These are phyloP conservation scores for Talaromyces sp. DNA, from an alignment of 2,329 filamentous ascomycete genomes.

Conservation along the genomic window DNA sequence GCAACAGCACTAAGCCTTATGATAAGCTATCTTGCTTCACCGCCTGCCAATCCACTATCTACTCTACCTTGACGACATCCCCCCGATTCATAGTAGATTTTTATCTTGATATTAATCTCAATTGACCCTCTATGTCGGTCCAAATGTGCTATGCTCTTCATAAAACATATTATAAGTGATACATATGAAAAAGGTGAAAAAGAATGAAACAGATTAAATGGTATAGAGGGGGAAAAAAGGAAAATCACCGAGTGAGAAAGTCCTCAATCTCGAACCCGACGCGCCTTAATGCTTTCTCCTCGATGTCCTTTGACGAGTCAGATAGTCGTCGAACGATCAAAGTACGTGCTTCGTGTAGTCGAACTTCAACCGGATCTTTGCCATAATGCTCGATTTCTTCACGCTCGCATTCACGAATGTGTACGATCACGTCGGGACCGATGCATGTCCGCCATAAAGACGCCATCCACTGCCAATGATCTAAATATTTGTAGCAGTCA, in stretches of 20 bases:
- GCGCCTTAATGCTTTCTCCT: constrained; percentile 67
- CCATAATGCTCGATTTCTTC: constrained; percentile 43
- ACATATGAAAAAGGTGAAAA: background rate
- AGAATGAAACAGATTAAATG: background rate
- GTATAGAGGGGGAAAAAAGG: background rate
- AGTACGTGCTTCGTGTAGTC: constrained; percentile 45
- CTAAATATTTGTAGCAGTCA: constrained; percentile 74
- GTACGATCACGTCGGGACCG: constrained; percentile 63
- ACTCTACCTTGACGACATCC: background rate
- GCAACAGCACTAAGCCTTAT: background rate
- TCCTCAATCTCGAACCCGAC: constrained; percentile 86
- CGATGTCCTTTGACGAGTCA: constrained; percentile 44
- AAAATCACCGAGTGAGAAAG: constrained; percentile 50
- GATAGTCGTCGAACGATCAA: constrained; percentile 52
- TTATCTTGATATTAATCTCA: background rate
- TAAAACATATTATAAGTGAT: background rate
- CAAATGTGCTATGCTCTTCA: constrained; percentile 5
- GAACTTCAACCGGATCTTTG: constrained; percentile 53
- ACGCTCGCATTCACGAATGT: constrained; percentile 40
- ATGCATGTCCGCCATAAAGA: constrained; percentile 85
- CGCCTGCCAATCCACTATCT: background rate
- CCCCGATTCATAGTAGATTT: background rate
- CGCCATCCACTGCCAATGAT: constrained; percentile 98
- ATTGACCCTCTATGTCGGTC: background rate
- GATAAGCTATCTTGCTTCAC: background rate